Evolutionary conservation across 352 stramenopile genomes (phyloP).

Genomic region (Phytophthora uliginosa): DNA sequence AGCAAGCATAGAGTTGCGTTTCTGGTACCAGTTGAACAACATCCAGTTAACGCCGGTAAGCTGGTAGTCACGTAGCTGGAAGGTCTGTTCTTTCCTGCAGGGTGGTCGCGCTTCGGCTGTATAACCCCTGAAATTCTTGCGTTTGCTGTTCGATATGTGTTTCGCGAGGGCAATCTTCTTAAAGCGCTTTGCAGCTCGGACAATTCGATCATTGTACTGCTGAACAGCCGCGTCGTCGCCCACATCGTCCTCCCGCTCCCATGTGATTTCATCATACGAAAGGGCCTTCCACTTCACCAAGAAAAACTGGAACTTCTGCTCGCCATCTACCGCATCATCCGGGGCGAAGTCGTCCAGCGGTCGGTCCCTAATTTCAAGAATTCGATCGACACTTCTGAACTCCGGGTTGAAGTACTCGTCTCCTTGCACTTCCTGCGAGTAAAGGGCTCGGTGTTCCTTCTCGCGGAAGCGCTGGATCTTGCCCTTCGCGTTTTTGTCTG

Average conservation of each 20-base stretch:
- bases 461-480: slow-evolving; percentile 92
- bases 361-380: slow-evolving; percentile 88
- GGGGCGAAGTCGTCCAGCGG: slow-evolving; percentile 76
- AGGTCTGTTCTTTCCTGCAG: slow-evolving; percentile 64
- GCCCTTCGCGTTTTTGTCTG: slow-evolving; percentile 87
- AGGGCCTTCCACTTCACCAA: slow-evolving; percentile 99
- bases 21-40: slow-evolving; percentile 98
- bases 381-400: slow-evolving; percentile 90
- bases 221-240: slow-evolving; percentile 82
- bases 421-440: slow-evolving; percentile 61
- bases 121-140: slow-evolving; percentile 85
- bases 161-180: slow-evolving; percentile 54
- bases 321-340: slow-evolving; percentile 47
- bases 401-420: slow-evolving; percentile 95
- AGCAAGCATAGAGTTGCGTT: slow-evolving; percentile 98
- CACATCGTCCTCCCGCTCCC: slow-evolving; percentile 98
- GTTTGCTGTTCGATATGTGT: slow-evolving; percentile 47
- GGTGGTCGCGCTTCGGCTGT: slow-evolving; percentile 63
- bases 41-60: slow-evolving; percentile 99
- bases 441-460: slow-evolving; percentile 66
- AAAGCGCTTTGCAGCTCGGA: slow-evolving; percentile 60
- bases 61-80: slow-evolving; percentile 99
- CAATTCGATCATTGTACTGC: slow-evolving; percentile 84
- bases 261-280: slow-evolving; percentile 98
- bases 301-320: slow-evolving; percentile 92